These are phyloP conservation scores for Mycena filopes DNA, from an alignment of 768 basidiomycete species.

Conservation along the genomic window DNA sequence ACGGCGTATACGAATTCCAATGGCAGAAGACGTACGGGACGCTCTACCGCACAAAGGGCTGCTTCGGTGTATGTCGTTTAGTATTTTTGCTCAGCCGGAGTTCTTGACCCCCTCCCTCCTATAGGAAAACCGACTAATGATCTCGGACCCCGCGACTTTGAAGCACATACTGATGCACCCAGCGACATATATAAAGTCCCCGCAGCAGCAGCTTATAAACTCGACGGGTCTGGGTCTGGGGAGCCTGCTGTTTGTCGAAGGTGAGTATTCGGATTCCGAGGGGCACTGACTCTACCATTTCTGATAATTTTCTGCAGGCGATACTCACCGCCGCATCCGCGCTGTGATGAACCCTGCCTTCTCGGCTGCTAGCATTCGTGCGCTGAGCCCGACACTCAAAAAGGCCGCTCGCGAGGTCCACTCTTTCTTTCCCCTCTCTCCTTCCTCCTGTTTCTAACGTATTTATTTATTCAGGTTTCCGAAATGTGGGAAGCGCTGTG, in stretches of 20 bases:
- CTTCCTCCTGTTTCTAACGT: not conserved
- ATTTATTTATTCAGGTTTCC: slow-evolving; percentile 10
- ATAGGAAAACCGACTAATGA: slow-evolving; percentile 32
- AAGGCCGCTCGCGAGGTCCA: slow-evolving; percentile 26
- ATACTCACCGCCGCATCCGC: slow-evolving; percentile 29
- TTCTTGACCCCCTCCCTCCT: not conserved
- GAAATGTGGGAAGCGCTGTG: slow-evolving; percentile 26
- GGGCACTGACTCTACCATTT: not conserved
- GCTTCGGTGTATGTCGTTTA: slow-evolving; percentile 26
- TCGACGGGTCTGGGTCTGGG: slow-evolving; percentile 25
- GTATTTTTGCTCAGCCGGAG: not conserved
- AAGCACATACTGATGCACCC: slow-evolving; percentile 28
- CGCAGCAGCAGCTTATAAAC: slow-evolving; percentile 29
- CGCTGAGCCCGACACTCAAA: slow-evolving; percentile 25
- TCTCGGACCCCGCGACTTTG: slow-evolving; percentile 26
- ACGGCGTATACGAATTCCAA: slow-evolving; percentile 25
- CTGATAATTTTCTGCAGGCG: slow-evolving; percentile 14
- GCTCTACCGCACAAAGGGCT: slow-evolving; percentile 29
- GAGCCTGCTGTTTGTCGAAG: slow-evolving; percentile 29
- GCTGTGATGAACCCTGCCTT: slow-evolving; percentile 31
- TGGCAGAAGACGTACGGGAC: slow-evolving; percentile 30
- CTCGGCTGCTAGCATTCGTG: slow-evolving; percentile 29
- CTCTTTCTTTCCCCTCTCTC: not conserved
- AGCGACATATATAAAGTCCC: slow-evolving; percentile 27
- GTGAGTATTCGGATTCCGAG: not conserved